These are phyloP conservation scores for Pseudocercospora vitis DNA, from an alignment of 2,329 filamentous ascomycete species.

Conservation along the genomic window DNA sequence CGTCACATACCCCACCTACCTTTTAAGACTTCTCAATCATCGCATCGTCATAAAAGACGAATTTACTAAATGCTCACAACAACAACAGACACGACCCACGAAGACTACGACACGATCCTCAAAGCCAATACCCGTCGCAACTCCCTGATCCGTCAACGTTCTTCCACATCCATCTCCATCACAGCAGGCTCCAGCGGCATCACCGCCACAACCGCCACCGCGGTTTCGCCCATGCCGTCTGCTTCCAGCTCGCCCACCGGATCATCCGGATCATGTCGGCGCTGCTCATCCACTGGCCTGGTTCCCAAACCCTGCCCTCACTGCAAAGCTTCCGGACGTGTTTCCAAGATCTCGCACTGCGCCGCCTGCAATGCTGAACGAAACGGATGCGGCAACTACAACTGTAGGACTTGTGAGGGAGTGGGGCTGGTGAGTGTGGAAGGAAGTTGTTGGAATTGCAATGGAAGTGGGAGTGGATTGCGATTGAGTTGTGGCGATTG, in stretches of 20 bases:
- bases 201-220: background rate
- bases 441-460: slow-evolving; percentile 10
- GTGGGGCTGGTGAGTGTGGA: background rate
- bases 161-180: slow-evolving; percentile 6
- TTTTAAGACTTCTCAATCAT: too few relatives aligned
- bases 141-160: slow-evolving; percentile 12
- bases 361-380: slow-evolving; percentile 21
- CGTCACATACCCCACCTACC: background rate
- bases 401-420: slow-evolving; percentile 16
- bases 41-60: background rate
- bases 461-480: slow-evolving; percentile 18
- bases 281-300: slow-evolving; percentile 17
- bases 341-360: slow-evolving; percentile 4
- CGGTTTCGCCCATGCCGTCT: background rate
- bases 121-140: slow-evolving; percentile 20
- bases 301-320: slow-evolving; percentile 19
- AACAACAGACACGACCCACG: background rate
- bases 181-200: too few relatives aligned
- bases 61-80: background rate
- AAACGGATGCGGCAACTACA: slow-evolving; percentile 23
- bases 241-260: background rate
- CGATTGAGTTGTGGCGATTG: slow-evolving; percentile 21
- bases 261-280: slow-evolving; percentile 8
- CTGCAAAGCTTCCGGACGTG: slow-evolving; percentile 21
- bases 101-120: slow-evolving; percentile 9